Evolutionary conservation across 148 eudicot genomes (phyloP), one percentile per base, ranked within the genome.

Genomic region (Rhododendron ferrugineum): DNA sequence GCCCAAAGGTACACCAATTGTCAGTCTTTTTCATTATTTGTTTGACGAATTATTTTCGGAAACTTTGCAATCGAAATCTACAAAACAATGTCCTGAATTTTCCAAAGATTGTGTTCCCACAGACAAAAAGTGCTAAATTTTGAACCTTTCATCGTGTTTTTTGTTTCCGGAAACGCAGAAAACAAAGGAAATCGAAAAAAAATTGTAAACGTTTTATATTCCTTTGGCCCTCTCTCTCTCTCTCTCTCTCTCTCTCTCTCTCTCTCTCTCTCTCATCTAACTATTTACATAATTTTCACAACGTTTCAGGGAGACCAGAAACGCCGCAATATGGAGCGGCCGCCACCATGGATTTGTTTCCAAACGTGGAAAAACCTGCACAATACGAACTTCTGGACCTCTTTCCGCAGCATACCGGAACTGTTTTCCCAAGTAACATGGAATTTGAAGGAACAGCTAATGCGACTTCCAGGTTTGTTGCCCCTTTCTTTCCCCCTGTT

Each of bases 1-100:
- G 16, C 6, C 76, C 56, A 83, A 75, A 88, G 90, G 92, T 91
- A 89, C 42, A 28, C 10, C 36, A 34, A 34, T 34, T 1, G 36
- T 34, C 36, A 34, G 36, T 34, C 36, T 34, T 56, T 83, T 83
- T 0, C 23, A 72, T 40, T 10, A 2, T 62, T 15, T 14, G 56
- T 52, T 3, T 13, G 18, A 50, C 13, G 13, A 14, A 50, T 11
- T 50, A 2, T 50, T 50, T 50, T 50, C 56, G 4, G 16, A 8
- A 47, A 47, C 11, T 47, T 47, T 47, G 50, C 10, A 9, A n/a
- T n/a, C n/a, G 50, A 11, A 47, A 10, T 47, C 50, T 1, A 47
- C 13, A 47, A 47, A 10, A 47, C 50, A 9, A 47, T 47, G 50
- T 1, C 50, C 50, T 9, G 50, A 50, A 49, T 49, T 49, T 49